Evolutionary conservation across 352 stramenopile species (phyloP), one percentile per base, ranked within the genome.

Genomic region (Globisporangium paddicum): DNA sequence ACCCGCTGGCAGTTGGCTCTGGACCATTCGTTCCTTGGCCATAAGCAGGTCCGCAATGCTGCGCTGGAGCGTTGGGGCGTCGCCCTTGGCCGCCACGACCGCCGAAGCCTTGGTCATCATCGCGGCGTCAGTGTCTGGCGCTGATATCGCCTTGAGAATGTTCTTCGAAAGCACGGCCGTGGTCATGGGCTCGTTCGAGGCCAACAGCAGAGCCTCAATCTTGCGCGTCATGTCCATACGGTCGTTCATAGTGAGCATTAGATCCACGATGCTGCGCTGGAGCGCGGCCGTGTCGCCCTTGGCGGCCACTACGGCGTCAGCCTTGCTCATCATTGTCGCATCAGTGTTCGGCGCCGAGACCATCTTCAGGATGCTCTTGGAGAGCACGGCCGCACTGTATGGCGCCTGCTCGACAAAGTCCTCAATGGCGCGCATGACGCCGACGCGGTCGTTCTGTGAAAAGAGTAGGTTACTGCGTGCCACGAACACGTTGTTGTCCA

Each of bases 401-500:
- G 18, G 16, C 5, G 37, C 37, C 37, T 44, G 37, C 37, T 44
- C 37, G 16, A 44, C 37, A 21, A 44, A 44, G 4, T 44, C 37
- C 8, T 44, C 37, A 18, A 44, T 44, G 16, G 37, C 0, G 37
- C 37, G 37, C 42, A 49, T 49, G 21, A 19, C 25, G 11, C 21
- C 60, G 38, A 73, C 21, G n/a, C 60, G 60, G 58, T 77, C 69
- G 57, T 69, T 73, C 57, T 73, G 66, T 37, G 59, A 65, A 28
- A 69, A 63, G 3, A 73, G 13, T 6, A 77, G n/a, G 55, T 77
- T 77, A 57, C 62, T 73, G 23, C 58, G 56, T 6, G 69, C 30
- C 34, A 77, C 49, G n/a, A 69, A 67, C 25, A 73, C 32, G 58
- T 77, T 77, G 60, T 77, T 77, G 63, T 72, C 57, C 34, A 42